Percentiles rank a stretch among this genome's conserved stretches.
Conservation (phyloP, 2,329 filamentous ascomycete genomes). For the Penicillium vulpinum region DNA sequence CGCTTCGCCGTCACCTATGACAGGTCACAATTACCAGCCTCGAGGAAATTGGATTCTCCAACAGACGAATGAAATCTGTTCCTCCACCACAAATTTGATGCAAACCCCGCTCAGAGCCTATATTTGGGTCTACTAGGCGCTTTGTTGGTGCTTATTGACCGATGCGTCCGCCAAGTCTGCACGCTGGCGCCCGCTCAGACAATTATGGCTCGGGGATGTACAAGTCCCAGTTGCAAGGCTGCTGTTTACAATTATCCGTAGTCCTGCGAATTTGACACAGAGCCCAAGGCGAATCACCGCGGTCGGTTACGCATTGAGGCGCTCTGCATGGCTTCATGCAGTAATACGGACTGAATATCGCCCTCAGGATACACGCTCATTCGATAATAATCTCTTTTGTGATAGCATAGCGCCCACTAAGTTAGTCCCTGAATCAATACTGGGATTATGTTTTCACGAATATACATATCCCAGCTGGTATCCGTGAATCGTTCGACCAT, state of each 20-base stretch:
- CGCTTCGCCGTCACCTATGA: slow-evolving; percentile 25
- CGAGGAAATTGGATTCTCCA: not conserved
- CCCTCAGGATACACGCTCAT: slow-evolving; percentile 11
- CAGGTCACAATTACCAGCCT: not conserved
- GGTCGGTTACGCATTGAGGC: not conserved
- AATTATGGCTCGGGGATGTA: slow-evolving; percentile 8
- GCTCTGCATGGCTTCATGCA: not conserved
- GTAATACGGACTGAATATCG: not conserved
- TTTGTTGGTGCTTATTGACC: slow-evolving; percentile 1
- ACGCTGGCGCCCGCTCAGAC: slow-evolving; percentile 16
- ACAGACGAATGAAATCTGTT: slow-evolving; percentile 7
- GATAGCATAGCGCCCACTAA: slow-evolving; percentile 16
- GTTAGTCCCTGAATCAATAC: not conserved
- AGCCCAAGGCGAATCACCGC: slow-evolving; percentile 7
- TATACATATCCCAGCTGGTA: slow-evolving; percentile 15
- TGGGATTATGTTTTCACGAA: not conserved
- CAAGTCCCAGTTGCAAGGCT: slow-evolving; percentile 6
- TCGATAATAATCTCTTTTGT: slow-evolving; percentile 9
- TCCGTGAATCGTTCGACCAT: slow-evolving; percentile 4
- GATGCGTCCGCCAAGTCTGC: slow-evolving; percentile 21
- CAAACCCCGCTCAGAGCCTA: slow-evolving; percentile 2
- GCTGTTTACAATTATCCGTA: slow-evolving; percentile 1
- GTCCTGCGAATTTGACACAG: slow-evolving; percentile 6
- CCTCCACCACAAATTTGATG: not conserved
- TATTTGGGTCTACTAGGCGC: slow-evolving; percentile 11